Conservation (phyloP, 2,329 filamentous ascomycete species). For the Akanthomyces dipterigenus region DNA sequence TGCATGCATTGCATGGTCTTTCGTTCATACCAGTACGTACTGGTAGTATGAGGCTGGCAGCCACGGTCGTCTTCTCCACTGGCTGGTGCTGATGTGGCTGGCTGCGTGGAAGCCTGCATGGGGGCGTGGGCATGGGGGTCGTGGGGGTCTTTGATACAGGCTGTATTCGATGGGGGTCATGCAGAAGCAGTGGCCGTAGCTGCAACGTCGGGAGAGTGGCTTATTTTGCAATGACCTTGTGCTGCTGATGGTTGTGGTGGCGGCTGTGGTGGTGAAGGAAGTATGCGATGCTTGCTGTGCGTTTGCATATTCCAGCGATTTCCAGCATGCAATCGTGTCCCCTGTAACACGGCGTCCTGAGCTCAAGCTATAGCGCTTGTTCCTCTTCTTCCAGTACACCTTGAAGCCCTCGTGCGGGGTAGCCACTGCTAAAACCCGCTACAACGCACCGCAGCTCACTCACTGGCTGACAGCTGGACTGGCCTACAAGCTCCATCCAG, state of each 20-base stretch:
- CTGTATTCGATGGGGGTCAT: background rate
- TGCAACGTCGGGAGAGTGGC: background rate
- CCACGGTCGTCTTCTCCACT: background rate
- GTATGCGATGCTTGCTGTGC: background rate
- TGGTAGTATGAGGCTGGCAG: background rate
- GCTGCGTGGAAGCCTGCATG: background rate
- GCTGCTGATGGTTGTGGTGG: background rate
- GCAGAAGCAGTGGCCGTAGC: background rate
- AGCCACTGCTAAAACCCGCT: background rate
- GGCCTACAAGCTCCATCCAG: background rate
- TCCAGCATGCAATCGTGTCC: no score
- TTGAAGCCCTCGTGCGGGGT: background rate
- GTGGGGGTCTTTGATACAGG: background rate
- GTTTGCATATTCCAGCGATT: background rate
- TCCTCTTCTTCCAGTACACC: background rate
- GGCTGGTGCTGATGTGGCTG: background rate
- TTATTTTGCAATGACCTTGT: no score
- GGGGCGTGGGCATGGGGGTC: background rate
- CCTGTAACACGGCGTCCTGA: no score
- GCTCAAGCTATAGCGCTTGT: background rate
- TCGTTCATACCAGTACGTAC: no score
- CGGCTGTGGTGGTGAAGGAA: background rate
- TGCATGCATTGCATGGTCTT: no score
- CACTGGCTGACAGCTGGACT: no score
- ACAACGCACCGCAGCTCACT: background rate